Base-by-base conservation (phyloP, 2,329 filamentous ascomycete genomes). In the Microcyclosporella mali region DNA sequence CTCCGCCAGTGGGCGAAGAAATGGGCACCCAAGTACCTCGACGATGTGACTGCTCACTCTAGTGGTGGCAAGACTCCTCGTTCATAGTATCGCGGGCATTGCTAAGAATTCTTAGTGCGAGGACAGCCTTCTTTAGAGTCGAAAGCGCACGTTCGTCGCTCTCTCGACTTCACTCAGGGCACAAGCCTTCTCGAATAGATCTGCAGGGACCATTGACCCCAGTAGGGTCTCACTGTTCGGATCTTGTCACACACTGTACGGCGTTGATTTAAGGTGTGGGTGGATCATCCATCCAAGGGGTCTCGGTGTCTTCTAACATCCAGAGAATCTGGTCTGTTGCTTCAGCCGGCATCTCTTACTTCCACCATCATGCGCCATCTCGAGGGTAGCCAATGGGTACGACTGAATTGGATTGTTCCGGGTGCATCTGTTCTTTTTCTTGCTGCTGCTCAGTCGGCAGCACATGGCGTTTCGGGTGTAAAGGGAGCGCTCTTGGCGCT, bases 1-100 rank as follows among this genome's bases (percentile, higher is more conserved):
- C 85, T 89, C 28, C 86, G 90, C 57, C 81, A 85, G 61, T 98
- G 92, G 92, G 88, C 88, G 45, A 95, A 94, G 59, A 65, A 65
- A 45, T 62, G 56, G 46, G 63, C 59, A 29, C 57, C 62, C 31
- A 58, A 56, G 40, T 62, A 63, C 52, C 56, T 65, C 36, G 54
- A 58, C 47, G 50, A 57, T 39, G 49, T 52, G 33, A 36, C 48
- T 39, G 46, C 46, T 19, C 47, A 52, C 41, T 44, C 47, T 37
- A 55, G 51, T 47, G 56, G 56, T 48, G 56, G 54, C 58, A 59
- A 59, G 54, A 58, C 56, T 42, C 51, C 57, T 57, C 55, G 57
- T 48, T 59, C 58, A 52, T 59, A 47, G 39, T 41, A 33, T 29
- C 47, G 21, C 41, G 29, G 29, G 32, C 43, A 36, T 36, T 46